Evolutionary conservation across 106 monocot species (phyloP), one percentile per base, ranked within the genome.

Genomic region (Acorus calamus): DNA sequence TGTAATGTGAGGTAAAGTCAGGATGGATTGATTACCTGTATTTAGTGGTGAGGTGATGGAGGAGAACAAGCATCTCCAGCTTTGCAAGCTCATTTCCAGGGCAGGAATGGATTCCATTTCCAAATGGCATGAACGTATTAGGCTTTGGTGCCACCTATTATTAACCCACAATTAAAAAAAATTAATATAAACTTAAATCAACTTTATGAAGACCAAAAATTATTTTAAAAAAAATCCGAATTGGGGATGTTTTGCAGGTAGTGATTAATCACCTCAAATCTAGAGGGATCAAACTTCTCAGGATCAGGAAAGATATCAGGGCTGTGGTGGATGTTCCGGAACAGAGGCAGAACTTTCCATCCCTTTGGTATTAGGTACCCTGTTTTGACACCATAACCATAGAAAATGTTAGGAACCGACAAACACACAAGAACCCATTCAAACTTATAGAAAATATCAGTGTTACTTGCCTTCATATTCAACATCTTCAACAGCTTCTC

Each of bases 71-170:
- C 55, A 89, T 89, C 84, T 94, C 89, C 74, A 89, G 69, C 81
- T 94, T 94, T 3, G 94, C 94, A 11, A 94, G 77, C 84, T 94
- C 89, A 61, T 94, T 89, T 62, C 94, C 94, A 70, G 94, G 94
- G 68, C 94, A 94, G 6, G 94, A 77, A 50, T 94, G 94, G 73
- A 69, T 78, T 68, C 94, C 89, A 44, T 73, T 89, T 1, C 94
- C 94, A 60, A 94, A 94, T 3, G 94, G 86, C 86, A 94, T 68
- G 86, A 86, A 94, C 6, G 79, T 94, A 73, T 94, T 81, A 45
- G 89, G 84, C 73, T 87, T 94, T 4, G 86, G 84, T 56, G 89
- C 61, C 7, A 67, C 73, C 83, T 89, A 69, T 52, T 63, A 10
- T 8, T 10, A 4, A 67, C 73, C 83, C 86, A 69, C 56, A 66